phyloP scores from a whole-genome alignment of 1,139 yeast genomes.

The Candida albicans region DNA sequence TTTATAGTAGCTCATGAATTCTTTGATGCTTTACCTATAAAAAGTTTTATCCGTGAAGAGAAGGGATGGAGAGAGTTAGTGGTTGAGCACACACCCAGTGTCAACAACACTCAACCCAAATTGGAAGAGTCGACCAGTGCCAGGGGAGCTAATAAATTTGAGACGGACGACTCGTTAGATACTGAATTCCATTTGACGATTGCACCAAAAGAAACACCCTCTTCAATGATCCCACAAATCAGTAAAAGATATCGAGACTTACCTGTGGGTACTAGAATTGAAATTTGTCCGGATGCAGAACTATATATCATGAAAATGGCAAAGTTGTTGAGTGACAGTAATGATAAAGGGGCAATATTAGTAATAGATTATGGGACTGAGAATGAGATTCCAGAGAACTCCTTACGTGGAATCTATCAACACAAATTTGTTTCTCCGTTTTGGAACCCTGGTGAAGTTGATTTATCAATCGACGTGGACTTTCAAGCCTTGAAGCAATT shows the following conservation, averaged over 20 bases:
- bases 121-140: constrained; percentile 18
- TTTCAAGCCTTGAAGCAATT: constrained; percentile 51
- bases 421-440: constrained; percentile 83
- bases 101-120: constrained; percentile 39
- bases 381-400: constrained; percentile 52
- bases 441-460: constrained; percentile 73
- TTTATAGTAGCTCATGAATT: constrained; percentile 82
- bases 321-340: constrained; percentile 35
- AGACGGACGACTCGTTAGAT: constrained; percentile 20
- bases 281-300: constrained; percentile 76
- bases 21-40: constrained; percentile 83
- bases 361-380: constrained; percentile 78
- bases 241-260: constrained; percentile 54
- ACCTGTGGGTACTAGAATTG: constrained; percentile 61
- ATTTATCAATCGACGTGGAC: constrained; percentile 82
- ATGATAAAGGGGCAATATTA: constrained; percentile 60
- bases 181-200: constrained; percentile 60
- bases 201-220: constrained; percentile 62
- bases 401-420: constrained; percentile 71
- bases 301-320: constrained; percentile 49
- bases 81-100: constrained; percentile 54
- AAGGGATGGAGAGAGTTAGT: constrained; percentile 83
- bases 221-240: constrained; percentile 58
- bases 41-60: constrained; percentile 61
- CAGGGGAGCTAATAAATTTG: constrained; percentile 10